Base-by-base conservation (phyloP, 2,329 filamentous ascomycete genomes). In the Fonsecaea pedrosoi region DNA sequence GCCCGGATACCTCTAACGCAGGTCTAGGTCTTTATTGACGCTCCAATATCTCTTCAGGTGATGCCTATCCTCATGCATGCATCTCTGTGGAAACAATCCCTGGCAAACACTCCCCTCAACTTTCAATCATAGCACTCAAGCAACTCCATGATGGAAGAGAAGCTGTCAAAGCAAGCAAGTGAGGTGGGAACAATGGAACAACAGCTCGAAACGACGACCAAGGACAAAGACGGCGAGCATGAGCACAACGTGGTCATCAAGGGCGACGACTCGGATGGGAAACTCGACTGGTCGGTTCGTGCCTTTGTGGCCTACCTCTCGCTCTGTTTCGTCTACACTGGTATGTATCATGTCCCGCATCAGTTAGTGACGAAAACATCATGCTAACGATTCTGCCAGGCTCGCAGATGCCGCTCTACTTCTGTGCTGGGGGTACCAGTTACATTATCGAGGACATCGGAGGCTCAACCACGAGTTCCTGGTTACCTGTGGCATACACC, bases 351-450 rank as follows among this genome's bases (percentile, higher is more conserved):
- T 56, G n/a, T 35, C n/a, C 54, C 37, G 54, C 13, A 10, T 15
- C 21, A 15, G 50, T 25, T 25, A 25, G 25, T 25, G n/a, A 30
- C 34, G 30, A 56, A 35, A 30, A 56, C 12, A 40, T 40, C 25
- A 56, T 6, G 15, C 10, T 40, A 13, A 15, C 38, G 12, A 40
- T 13, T 13, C 38, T 40, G 12, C 38, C 38, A 65, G 66, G 66
- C 48, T 53, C 66, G 10, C 66, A 68, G 42, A 59, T 65, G 8
- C 53, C 55, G 4, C 58, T 68, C 4, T 68, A 62, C 54, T 65
- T 68, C 30, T 53, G 54, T 18, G 62, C 58, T 10, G 66, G 57
- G 13, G 42, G 48, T 30, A 37, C 66, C 7, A 38, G 13, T 21
- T 69, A 63, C 59, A 69, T 69, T 35, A 21, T 59, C 15, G 38